Conservation (phyloP, 768 basidiomycete species). For the Tricholoma bakamatsutake region DNA sequence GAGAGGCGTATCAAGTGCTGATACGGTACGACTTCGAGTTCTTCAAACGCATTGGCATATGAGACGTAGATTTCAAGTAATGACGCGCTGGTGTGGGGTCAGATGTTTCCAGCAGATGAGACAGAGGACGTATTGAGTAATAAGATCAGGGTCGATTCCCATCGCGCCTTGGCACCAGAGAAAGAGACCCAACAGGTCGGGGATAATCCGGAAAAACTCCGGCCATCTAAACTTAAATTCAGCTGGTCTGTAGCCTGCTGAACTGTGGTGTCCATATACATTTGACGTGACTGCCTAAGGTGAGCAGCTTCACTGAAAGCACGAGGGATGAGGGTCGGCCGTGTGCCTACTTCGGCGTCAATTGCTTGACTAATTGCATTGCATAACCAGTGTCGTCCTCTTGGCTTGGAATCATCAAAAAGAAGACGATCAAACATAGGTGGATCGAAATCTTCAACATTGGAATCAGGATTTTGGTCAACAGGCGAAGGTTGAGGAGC, state of each 20-base stretch:
- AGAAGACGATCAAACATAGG: neutral
- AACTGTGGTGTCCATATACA: slow-evolving; percentile 8
- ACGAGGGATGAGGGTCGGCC: neutral
- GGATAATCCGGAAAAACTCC: slow-evolving; percentile 5
- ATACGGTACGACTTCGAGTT: neutral
- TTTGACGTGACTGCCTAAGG: slow-evolving; percentile 12
- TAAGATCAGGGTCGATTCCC: slow-evolving; percentile 20
- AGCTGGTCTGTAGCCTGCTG: slow-evolving; percentile 7
- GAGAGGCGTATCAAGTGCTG: neutral
- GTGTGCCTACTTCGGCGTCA: neutral
- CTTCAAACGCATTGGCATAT: neutral
- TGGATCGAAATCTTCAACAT: neutral
- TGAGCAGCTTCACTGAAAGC: slow-evolving; percentile 1
- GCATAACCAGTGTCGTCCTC: neutral
- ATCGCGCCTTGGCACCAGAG: slow-evolving; percentile 14
- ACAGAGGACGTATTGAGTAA: slow-evolving; percentile 17
- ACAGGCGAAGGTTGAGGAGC: neutral
- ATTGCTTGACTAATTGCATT: neutral
- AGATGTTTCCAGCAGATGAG: no score
- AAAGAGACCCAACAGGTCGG: slow-evolving; percentile 4
- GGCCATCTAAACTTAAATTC: slow-evolving; percentile 6
- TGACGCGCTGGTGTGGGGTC: slow-evolving; percentile 1
- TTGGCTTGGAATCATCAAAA: neutral
- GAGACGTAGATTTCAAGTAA: neutral
- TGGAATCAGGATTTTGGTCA: neutral